These are phyloP conservation scores for Dipodascus albidus DNA, from an alignment of 805 yeast species.

Conservation along the genomic window DNA sequence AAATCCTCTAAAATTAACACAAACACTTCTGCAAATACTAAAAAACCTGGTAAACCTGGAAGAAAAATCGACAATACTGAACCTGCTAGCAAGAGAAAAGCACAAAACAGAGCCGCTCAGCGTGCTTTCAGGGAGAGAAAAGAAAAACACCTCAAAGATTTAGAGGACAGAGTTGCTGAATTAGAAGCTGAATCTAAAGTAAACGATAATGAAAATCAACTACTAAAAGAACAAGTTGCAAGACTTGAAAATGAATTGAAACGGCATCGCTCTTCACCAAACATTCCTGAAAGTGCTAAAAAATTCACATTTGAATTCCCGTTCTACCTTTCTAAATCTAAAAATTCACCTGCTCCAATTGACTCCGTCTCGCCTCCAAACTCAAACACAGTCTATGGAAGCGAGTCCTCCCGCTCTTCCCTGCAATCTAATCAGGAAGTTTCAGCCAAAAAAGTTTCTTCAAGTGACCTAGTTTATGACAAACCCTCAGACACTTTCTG, in stretches of 20 bases:
- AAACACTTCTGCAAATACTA: neutral
- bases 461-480: conserved; percentile 32
- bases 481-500: conserved; percentile 72
- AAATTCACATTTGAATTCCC: conserved; percentile 46
- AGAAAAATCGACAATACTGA: conserved; percentile 70
- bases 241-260: conserved; percentile 61
- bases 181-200: conserved; percentile 64
- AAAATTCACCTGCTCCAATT: neutral
- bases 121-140: conserved; percentile 93
- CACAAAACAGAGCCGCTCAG: conserved; percentile 98
- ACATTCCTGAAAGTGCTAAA: conserved; percentile 6
- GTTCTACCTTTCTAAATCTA: conserved; percentile 26
- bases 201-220: conserved; percentile 60
- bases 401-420: conserved; percentile 4
- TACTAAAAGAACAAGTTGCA: conserved; percentile 65
- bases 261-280: conserved; percentile 33
- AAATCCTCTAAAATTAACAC: neutral
- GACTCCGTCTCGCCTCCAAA: neutral
- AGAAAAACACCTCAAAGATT: conserved; percentile 73
- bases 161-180: conserved; percentile 63
- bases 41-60: conserved; percentile 39
- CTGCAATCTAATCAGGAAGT: neutral
- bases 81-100: conserved; percentile 82
- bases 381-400: neutral
- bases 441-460: neutral